These are phyloP conservation scores for Candida mesenterica DNA, from an alignment of 1,139 yeast species.

Conservation along the genomic window DNA sequence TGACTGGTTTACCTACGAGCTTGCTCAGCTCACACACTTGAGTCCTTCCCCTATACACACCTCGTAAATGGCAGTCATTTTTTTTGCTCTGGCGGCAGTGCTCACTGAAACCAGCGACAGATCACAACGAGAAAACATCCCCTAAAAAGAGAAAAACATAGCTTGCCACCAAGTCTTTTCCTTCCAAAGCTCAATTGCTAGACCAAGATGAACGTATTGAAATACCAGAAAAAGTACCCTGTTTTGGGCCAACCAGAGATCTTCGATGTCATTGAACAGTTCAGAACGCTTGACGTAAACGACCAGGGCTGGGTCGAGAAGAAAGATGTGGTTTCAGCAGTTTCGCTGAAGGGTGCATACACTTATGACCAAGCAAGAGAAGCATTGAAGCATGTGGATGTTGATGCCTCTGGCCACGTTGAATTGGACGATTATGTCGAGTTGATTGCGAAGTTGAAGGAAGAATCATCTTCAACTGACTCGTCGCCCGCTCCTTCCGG, in stretches of 20 bases:
- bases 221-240: constrained; percentile 79
- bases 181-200: too few species aligned
- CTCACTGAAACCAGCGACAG: neutral
- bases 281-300: constrained; percentile 74
- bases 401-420: constrained; percentile 95
- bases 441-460: constrained; percentile 69
- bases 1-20: too few species aligned
- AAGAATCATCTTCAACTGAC: constrained; percentile 30
- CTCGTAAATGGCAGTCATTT: neutral
- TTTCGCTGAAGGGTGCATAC: constrained; percentile 75
- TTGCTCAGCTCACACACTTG: too few species aligned
- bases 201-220: constrained; percentile 48
- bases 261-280: constrained; percentile 77
- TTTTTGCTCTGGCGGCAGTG: neutral
- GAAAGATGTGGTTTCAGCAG: constrained; percentile 81
- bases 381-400: constrained; percentile 83
- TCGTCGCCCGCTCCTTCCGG: constrained; percentile 14
- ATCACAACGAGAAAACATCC: neutral
- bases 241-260: constrained; percentile 81
- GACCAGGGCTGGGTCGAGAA: constrained; percentile 97
- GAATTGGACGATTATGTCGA: constrained; percentile 96
- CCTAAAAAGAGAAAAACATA: neutral
- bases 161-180: too few species aligned
- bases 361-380: constrained; percentile 92
- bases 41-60: too few species aligned